Evolutionary conservation across 768 basidiomycete genomes (phyloP), one percentile per base, ranked within the genome.

Genomic region (Amanita fuliginea): DNA sequence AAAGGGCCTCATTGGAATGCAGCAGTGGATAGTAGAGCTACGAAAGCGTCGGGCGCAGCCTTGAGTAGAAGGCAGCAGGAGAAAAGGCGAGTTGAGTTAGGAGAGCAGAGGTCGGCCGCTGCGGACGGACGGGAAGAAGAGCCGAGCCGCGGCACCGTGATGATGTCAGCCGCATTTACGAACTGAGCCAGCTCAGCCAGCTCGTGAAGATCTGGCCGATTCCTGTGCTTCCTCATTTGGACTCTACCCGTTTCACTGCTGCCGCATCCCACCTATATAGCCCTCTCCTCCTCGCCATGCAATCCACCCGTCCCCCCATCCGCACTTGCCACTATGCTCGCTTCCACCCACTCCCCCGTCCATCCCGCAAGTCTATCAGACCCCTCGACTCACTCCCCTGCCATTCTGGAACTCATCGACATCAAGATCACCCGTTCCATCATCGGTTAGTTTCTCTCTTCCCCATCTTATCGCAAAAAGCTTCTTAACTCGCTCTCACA

Each of bases 371-470:
- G 66, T 53, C 79, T 86, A 60, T 77, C 86, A 43, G 77, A 84
- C 64, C 70, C 82, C 14, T 61, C 78, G 0, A 59, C 67, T 0
- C 86, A 87, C 62, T 77, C 79, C 1, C 77, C 78, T 11, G 81
- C 75, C 11, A 73, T 86, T 43, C 70, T 86, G 47, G 72, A 85
- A 61, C 77, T 89, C 55, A 66, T 86, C 56, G 77, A 81, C 55
- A 62, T 81, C 57, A 79, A 82, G 65, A 64, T 86, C 52, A 70
- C 78, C 45, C 67, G 71, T 46, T 70, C 73, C 26, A 63, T 88
- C 60, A 77, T 84, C 47, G 83, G 86, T 87, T 56, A 40, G 81
- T 75, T 39, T 22, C 28, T 47, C 21, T 24, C 33, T 3, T 6
- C 8, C 26, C 18, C 7, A 11, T 45, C 14, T 34, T 34, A 26